Conservation (phyloP, 352 stramenopile species). For the Pythium guiyangense region DNA sequence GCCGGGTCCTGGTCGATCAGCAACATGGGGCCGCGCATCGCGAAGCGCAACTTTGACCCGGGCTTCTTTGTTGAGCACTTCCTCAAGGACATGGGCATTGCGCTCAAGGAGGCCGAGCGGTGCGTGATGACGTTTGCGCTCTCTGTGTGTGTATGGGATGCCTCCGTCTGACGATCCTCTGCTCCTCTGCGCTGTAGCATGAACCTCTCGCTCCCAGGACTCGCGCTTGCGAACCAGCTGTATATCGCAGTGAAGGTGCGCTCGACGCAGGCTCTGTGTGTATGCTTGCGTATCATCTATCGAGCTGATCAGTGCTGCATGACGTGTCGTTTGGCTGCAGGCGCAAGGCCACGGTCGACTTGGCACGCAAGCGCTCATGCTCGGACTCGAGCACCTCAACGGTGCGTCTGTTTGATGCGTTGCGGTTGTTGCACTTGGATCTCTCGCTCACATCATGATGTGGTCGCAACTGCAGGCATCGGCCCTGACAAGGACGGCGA, state of each 20-base stretch:
- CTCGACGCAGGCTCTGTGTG: background rate
- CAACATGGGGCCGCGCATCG: constrained; percentile 87
- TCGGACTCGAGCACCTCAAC: constrained; percentile 86
- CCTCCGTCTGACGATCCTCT: background rate
- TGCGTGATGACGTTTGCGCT: constrained; percentile 13
- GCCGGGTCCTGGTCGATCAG: constrained; percentile 88
- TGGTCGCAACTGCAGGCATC: constrained; percentile 10
- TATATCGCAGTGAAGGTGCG: constrained; percentile 80
- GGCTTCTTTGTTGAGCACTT: constrained; percentile 92
- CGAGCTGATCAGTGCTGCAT: background rate
- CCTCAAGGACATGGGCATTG: constrained; percentile 89
- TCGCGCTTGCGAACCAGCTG: constrained; percentile 83
- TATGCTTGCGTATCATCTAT: background rate
- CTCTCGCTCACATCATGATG: background rate
- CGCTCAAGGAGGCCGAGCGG: constrained; percentile 78
- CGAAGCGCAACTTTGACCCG: constrained; percentile 85
- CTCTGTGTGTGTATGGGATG: background rate
- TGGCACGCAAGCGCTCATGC: constrained; percentile 83
- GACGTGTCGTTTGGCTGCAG: constrained; percentile 17
- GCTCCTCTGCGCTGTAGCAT: constrained; percentile 33
- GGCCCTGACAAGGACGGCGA: constrained; percentile 5
- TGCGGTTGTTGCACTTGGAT: background rate
- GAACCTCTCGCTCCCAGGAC: constrained; percentile 79
- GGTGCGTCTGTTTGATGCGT: constrained; percentile 22
- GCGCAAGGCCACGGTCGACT: constrained; percentile 75